Evolutionary conservation across 352 stramenopile genomes (phyloP), one percentile per base, ranked within the genome.

Genomic region (Lagenidium giganteum): DNA sequence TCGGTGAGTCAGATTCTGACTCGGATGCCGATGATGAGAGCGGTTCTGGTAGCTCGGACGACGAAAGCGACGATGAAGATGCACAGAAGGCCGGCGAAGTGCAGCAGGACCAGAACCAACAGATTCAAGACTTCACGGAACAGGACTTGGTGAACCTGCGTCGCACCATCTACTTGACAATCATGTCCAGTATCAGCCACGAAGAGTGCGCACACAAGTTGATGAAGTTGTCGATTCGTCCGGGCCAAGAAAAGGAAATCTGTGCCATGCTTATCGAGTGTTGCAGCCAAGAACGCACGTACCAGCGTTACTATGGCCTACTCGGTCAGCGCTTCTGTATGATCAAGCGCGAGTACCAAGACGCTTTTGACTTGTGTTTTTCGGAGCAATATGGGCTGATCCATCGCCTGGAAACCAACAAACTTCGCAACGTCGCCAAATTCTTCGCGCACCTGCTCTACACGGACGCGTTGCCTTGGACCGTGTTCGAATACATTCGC

Each of bases 191-290:
- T 61, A 95, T 98, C 16, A 96, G 89, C 4, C 98, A 99, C 67
- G 97, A 99, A 72, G 97, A 99, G 63, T 98, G 94, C 47, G 91
- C 92, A 8, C 97, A 99, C 80, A 99, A 99, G 67, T 72, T 99
- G 16, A 82, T 98, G 35, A 97, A 98, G 63, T 79, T 99, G 39
- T 89, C 98, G 54, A 98, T 99, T 45, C 94, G 93, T 8, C 62
- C 83, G 6, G 96, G 96, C 5, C 84, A 97, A 33, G 96, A 99
- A 65, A 89, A 88, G 36, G 96, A 99, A 58, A 90, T 99, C 12
- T 98, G 96, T 51, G 97, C 97, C 46, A 99, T 99, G 97, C 70
- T 99, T 16, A 96, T 99, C 40, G 97, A 99, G 62, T 99, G 96
- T 66, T 99, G 97, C 64, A 97, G 87, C 33, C 96, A 99, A 64